Evolutionary conservation across 257 asterid genomes (phyloP), one percentile per base, ranked within the genome.

Genomic region (Marsdenia floribunda): DNA sequence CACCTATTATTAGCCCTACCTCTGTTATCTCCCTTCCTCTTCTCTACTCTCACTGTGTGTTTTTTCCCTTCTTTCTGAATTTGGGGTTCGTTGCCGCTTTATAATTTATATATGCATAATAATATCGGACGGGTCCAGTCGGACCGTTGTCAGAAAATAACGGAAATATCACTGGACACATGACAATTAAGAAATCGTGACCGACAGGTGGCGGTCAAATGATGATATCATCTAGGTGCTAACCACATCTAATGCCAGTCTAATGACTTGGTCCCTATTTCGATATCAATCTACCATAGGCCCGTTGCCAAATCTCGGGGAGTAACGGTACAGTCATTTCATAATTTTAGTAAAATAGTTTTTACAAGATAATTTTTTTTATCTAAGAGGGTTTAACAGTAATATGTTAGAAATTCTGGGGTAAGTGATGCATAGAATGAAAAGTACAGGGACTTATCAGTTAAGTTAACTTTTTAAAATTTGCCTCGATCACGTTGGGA

Each of bases 81-180:
- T 11, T 19, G 33, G 57, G 9, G 15, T n/a, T 16, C 7, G 16
- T 69, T 68, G 55, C 16, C 42, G 9, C n/a, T 15, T 44, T 44
- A 44, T 44, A 6, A 44, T 7, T 6, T 40, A 38, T 38, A 37
- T 37, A 37, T 37, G 4, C 44, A n/a, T 44, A 49, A 18, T 44
- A n/a, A 50, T 53, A 61, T 61, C 40, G 68, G 26, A 5, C 0
- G 13, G 3, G 24, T 16, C 5, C 24, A 1, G 8, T 14, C 33
- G 49, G 49, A 18, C 70, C 70, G 70, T 18, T 18, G 47, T 35
- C 4, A 65, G 33, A 54, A 54, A 19, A 58, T 35, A 76, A 70
- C 76, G 80, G 72, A 60, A 76, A 59, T 35, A 76, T 69, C 65
- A 63, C 4, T 24, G 59, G 71, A 47, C 49, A 7, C 24, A 35